These are phyloP conservation scores for Talaromyces marneffei DNA, from an alignment of 2,329 filamentous ascomycete species.

Conservation along the genomic window DNA sequence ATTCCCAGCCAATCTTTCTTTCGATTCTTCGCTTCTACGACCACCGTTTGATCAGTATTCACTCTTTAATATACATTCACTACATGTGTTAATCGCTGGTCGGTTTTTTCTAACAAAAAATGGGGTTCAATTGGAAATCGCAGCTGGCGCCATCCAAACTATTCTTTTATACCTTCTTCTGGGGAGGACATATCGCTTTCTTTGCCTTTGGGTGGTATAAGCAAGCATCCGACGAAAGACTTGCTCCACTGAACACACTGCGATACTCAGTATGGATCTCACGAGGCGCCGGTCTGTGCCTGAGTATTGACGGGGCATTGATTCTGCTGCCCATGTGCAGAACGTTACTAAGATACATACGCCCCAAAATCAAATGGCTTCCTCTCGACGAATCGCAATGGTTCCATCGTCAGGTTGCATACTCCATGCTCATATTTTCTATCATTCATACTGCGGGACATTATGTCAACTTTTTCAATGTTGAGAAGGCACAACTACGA, in stretches of 20 bases:
- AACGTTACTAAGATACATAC: slow-evolving; percentile 74
- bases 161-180: slow-evolving; percentile 74
- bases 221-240: slow-evolving; percentile 61
- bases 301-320: slow-evolving; percentile 77
- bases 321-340: slow-evolving; percentile 94
- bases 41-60: not conserved
- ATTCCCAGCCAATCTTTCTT: slow-evolving; percentile 3
- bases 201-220: slow-evolving; percentile 84
- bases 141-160: slow-evolving; percentile 67
- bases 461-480: slow-evolving; percentile 98
- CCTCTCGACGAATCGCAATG: slow-evolving; percentile 95
- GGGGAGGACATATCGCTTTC: slow-evolving; percentile 69
- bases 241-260: slow-evolving; percentile 74
- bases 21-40: not conserved
- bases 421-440: slow-evolving; percentile 77
- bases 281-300: slow-evolving; percentile 79
- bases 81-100: slow-evolving; percentile 17
- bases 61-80: not conserved
- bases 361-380: slow-evolving; percentile 80
- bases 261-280: slow-evolving; percentile 93
- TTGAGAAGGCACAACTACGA: slow-evolving; percentile 78
- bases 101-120: slow-evolving; percentile 13
- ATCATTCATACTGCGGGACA: slow-evolving; percentile 71
- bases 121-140: slow-evolving; percentile 42
- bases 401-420: slow-evolving; percentile 94